Base-by-base conservation (phyloP, 2,329 filamentous ascomycete species). In the Colletotrichum sp. region DNA sequence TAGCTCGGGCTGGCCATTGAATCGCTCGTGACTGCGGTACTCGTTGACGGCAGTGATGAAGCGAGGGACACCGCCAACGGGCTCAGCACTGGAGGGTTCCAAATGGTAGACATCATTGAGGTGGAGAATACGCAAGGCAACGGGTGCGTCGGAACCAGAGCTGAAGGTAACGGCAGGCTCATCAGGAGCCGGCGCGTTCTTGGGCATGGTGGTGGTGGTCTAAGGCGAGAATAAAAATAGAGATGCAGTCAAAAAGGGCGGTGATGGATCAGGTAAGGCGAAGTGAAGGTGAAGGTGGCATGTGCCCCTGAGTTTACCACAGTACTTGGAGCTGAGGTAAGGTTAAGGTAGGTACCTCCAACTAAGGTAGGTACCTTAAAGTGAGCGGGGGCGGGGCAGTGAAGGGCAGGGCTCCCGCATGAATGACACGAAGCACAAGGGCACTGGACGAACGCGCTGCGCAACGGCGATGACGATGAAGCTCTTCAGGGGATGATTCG, bases 81-180 rank as follows among this genome's bases (percentile, higher is more conserved):
- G 96, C 82, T 98, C 95, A 18, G 94, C 92, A 30, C 95, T 96
- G 3, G 89, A 88, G 3, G 85, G 82, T 79, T 98, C 95, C 70
- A 98, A 91, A 81, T 98, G 96, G 84, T 98, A 98, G 76, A 98
- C 96, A 85, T 98, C 96, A 84, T 98, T 98, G 89, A 94, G 98
- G 86, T 98, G 96, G 36, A 98, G 83, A 71, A 98, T 85, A n/a
- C 96, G 92, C 67, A 98, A 86, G 82, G 95, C 94, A 60, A 95
- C 94, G 16, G 83, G 80, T 5, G 80, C 77, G 10, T 78, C 72
- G 7, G 78, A 75, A 34, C 82, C 83, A 5, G 82, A 83, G 71
- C 79, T 80, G 74, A 81, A 85, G 4, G 83, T 84, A 13, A 83
- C 78, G 12, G 66, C 55, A 16, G 77, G 77, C 68, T 75, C 67